Percentiles rank a stretch among this genome's conserved stretches.
Conservation (phyloP, 2,329 filamentous ascomycete species). For the Fusarium miscanthi region DNA sequence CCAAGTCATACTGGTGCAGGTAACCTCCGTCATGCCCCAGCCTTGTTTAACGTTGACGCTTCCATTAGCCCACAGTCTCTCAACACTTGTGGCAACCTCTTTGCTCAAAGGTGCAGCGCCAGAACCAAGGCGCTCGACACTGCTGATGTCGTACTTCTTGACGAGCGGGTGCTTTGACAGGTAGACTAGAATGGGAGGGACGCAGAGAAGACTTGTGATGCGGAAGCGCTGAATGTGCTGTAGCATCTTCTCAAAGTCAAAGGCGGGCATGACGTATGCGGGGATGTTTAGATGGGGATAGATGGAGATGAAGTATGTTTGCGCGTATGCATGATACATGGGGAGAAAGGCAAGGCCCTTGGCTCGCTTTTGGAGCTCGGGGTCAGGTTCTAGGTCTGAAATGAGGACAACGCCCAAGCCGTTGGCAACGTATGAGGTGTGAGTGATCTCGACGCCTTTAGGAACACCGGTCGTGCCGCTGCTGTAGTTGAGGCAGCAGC, state of each 20-base stretch:
- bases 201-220: conserved; percentile 73
- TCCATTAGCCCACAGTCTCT: conserved; percentile 61
- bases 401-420: conserved; percentile 64
- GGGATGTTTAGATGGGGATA: conserved; percentile 65
- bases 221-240: conserved; percentile 73
- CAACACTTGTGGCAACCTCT: conserved; percentile 57
- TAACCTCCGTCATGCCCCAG: conserved; percentile 89
- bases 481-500: conserved; percentile 80
- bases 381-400: conserved; percentile 58
- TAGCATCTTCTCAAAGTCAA: conserved; percentile 79
- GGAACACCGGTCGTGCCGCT: conserved; percentile 82
- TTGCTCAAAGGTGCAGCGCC: conserved; percentile 76
- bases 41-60: conserved; percentile 67
- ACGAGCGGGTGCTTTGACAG: conserved; percentile 76
- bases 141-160: conserved; percentile 75
- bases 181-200: conserved; percentile 79
- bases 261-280: conserved; percentile 81
- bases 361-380: conserved; percentile 51
- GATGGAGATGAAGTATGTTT: conserved; percentile 75
- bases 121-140: conserved; percentile 66
- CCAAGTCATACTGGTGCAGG: conserved; percentile 76
- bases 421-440: conserved; percentile 80
- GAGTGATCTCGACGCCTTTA: conserved; percentile 84
- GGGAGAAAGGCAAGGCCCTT: conserved; percentile 75
- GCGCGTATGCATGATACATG: conserved; percentile 79